Percentiles rank a stretch among this genome's conserved stretches.
Conservation (phyloP, 139 green algal genomes). For the Micractinium conductrix region DNA sequence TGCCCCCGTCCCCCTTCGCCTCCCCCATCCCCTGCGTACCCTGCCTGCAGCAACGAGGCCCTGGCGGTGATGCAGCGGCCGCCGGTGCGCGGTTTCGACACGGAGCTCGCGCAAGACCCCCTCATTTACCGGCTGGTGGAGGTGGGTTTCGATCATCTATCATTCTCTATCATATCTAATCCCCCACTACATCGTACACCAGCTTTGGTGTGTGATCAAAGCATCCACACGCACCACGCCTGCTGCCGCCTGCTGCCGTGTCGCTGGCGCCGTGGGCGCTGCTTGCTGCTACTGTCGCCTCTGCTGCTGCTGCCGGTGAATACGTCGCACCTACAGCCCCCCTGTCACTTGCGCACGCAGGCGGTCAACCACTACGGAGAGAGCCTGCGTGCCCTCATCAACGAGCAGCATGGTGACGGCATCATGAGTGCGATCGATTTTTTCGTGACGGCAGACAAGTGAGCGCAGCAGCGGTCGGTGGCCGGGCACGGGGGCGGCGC, state of each 20-base stretch:
- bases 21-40: not conserved
- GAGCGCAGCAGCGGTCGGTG: no score
- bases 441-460: constrained; percentile 51
- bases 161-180: no score
- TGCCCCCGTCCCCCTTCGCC: not conserved
- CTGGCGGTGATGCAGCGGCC: constrained; percentile 53
- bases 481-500: no score
- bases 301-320: no score
- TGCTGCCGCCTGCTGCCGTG: no score
- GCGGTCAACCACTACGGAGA: constrained; percentile 60
- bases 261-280: no score
- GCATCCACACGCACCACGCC: no score
- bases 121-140: constrained; percentile 49
- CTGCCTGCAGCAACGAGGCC: not conserved
- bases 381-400: constrained; percentile 40
- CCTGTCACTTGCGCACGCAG: no score
- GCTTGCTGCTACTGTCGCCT: not conserved
- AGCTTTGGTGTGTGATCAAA: no score
- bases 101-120: constrained; percentile 53
- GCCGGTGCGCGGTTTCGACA: constrained; percentile 53
- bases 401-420: constrained; percentile 54
- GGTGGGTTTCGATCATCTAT: no score
- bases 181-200: no score
- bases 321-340: no score
- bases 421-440: constrained; percentile 65